These are phyloP conservation scores for Penicillium sp. DNA, from an alignment of 2,329 filamentous ascomycete genomes.

Conservation along the genomic window DNA sequence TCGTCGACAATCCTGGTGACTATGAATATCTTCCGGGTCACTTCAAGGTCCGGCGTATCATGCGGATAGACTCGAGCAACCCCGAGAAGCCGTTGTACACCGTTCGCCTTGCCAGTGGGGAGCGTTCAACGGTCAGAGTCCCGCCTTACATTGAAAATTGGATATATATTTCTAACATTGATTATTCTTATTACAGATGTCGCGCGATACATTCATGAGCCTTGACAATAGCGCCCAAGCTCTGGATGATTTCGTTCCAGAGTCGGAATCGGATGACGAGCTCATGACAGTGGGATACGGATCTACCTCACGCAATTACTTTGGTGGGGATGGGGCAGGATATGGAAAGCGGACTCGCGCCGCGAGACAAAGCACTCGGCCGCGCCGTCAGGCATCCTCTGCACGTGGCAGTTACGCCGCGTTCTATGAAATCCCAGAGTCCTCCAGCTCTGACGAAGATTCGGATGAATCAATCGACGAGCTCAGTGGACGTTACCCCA, in stretches of 20 bases:
- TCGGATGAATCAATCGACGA: slow-evolving; percentile 16
- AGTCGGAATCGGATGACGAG: slow-evolving; percentile 24
- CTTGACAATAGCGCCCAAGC: slow-evolving; percentile 37
- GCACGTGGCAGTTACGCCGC: slow-evolving; percentile 8
- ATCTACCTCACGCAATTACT: background rate
- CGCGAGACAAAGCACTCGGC: background rate
- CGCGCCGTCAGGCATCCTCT: slow-evolving; percentile 3
- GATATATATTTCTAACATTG: slow-evolving; percentile 16
- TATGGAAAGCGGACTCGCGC: slow-evolving; percentile 13
- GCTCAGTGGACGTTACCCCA: slow-evolving; percentile 1
- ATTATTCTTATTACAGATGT: slow-evolving; percentile 33
- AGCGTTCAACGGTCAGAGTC: slow-evolving; percentile 43
- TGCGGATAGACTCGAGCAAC: slow-evolving; percentile 35
- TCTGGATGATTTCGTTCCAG: slow-evolving; percentile 24
- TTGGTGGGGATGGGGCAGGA: slow-evolving; percentile 19
- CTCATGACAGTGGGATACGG: slow-evolving; percentile 7
- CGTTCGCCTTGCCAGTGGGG: slow-evolving; percentile 45
- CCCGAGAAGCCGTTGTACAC: slow-evolving; percentile 36
- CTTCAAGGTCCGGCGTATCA: slow-evolving; percentile 41
- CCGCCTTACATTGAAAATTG: slow-evolving; percentile 14
- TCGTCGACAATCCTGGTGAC: slow-evolving; percentile 38
- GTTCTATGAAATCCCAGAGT: slow-evolving; percentile 4
- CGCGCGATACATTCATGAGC: slow-evolving; percentile 33
- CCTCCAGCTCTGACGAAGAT: slow-evolving; percentile 8
- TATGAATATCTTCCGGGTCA: slow-evolving; percentile 51